A percentile compares a stretch with the other conserved stretches of the same genome.
Evolutionary conservation across 352 stramenopile genomes (phyloP).

Genomic region (Globisporangium apiculatum): DNA sequence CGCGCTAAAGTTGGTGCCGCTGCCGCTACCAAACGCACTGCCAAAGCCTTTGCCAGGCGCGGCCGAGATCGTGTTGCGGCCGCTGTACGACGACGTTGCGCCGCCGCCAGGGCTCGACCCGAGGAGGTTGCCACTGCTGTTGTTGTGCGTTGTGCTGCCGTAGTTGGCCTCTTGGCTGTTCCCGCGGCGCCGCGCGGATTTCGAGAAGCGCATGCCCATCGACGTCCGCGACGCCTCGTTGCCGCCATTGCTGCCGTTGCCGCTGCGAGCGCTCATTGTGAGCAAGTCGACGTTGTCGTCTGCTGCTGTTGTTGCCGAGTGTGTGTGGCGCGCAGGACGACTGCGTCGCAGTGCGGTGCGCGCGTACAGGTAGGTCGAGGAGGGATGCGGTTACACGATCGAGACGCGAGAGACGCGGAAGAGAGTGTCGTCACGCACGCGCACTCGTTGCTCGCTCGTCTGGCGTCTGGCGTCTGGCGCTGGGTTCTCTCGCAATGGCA

Average conservation of each 20-base stretch:
- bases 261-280: slow-evolving; percentile 1
- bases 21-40: slow-evolving; percentile 11
- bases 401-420: neutral
- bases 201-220: slow-evolving; percentile 66
- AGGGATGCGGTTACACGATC: no score
- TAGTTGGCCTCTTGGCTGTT: slow-evolving; percentile 58
- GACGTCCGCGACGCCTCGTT: slow-evolving; percentile 21
- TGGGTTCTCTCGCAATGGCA: neutral
- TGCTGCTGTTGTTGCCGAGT: neutral
- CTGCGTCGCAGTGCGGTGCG: neutral
- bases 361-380: no score
- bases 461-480: neutral
- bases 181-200: slow-evolving; percentile 47
- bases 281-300: neutral
- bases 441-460: neutral
- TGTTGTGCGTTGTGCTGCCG: slow-evolving; percentile 17
- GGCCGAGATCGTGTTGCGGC: slow-evolving; percentile 45
- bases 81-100: slow-evolving; percentile 11
- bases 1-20: slow-evolving; percentile 14
- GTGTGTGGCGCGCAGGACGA: neutral
- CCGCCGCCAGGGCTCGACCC: slow-evolving; percentile 31
- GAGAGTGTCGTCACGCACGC: neutral
- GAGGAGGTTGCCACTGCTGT: slow-evolving; percentile 17
- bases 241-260: slow-evolving; percentile 16
- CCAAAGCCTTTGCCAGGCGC: slow-evolving; percentile 32